A percentile compares a stretch with the other conserved stretches of the same genome.
Conservation (phyloP, 1,284 basidiomycete species). For the Melampsora abietis-canadensis region DNA sequence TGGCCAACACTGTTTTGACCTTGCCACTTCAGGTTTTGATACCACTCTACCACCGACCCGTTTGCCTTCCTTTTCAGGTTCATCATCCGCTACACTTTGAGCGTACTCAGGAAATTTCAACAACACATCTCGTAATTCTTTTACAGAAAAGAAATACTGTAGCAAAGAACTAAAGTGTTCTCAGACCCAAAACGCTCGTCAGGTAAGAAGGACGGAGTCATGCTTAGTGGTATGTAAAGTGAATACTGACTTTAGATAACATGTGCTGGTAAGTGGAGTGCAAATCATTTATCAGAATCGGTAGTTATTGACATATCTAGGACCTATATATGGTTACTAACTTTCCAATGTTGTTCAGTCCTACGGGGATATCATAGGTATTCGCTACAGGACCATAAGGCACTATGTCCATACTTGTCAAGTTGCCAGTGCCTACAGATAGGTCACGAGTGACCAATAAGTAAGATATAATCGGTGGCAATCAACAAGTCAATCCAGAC, state of each 20-base stretch:
- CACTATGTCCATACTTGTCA: slow-evolving; percentile 23
- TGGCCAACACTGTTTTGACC: slow-evolving; percentile 74
- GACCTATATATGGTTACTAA: slow-evolving; percentile 65
- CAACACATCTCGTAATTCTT: slow-evolving; percentile 74
- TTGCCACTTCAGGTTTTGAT: slow-evolving; percentile 70
- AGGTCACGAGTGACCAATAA: background rate
- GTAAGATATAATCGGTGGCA: background rate
- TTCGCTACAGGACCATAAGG: slow-evolving; percentile 52
- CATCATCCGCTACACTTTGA: slow-evolving; percentile 54
- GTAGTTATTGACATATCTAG: slow-evolving; percentile 64
- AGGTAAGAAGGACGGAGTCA: too few species aligned
- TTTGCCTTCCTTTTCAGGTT: slow-evolving; percentile 60
- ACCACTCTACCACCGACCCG: slow-evolving; percentile 81
- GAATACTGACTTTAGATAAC: slow-evolving; percentile 42
- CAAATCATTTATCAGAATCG: background rate
- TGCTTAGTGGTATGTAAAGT: background rate
- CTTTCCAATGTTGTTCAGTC: slow-evolving; percentile 86
- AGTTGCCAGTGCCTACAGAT: background rate
- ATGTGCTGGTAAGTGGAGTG: slow-evolving; percentile 41
- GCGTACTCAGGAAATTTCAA: slow-evolving; percentile 60
- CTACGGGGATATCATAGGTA: slow-evolving; percentile 70
- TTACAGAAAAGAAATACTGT: slow-evolving; percentile 93
- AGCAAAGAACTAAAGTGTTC: slow-evolving; percentile 27
- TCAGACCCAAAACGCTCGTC: background rate
- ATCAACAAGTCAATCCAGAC: background rate